Base-by-base conservation (phyloP, 2,329 filamentous ascomycete genomes). In the Penicillium sp. region DNA sequence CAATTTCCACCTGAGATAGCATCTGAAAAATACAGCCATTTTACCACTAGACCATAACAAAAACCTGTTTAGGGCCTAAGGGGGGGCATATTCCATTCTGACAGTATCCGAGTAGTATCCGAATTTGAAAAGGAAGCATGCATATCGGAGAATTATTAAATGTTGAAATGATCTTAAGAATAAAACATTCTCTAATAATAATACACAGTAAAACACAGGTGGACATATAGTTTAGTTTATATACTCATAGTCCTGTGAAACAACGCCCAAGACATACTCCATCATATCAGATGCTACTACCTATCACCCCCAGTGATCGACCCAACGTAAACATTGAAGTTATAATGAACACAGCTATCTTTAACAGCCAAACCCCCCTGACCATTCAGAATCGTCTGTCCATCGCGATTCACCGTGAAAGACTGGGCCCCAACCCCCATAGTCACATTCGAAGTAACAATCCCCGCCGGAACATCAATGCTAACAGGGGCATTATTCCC, bases 261-360 rank as follows among this genome's bases (percentile, higher is more conserved):
- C 19, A 21, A 19, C 19, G 9, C 4, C 41, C 25, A 11, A 29
- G 16, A 29, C 9, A 25, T 34, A 16, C 19, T 23, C 15, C 44
- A 21, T 21, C 31, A 19, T 25, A 25, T 47, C 15, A 5, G 4
- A 16, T 34, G 13, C 16, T 3, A 33, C 29, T 31, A 16, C 11
- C 25, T 33, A 33, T 2, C 29, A 7, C 10, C 25, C 27, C 25
- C n/a, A 27, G 16, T 43, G 15, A 43, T 44, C 8, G 38, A 50
- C 11, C 71, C 71, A 15, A 71, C 67, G 58, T 71, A 73, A 11
- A 70, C 70, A 60, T 73, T 73, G 54, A 66, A 72, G 31, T 73
- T 73, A 50, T 73, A 73, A 39, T 59, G 59, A 25, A 63, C 55
- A 45, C 70, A 72, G 2, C 50, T 61, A 40, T 69, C 58, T 38